Percentiles rank a stretch among this genome's conserved stretches.
Evolutionary conservation across 2,329 filamentous ascomycete genomes (phyloP).

Genomic region (Fusarium paranaense): DNA sequence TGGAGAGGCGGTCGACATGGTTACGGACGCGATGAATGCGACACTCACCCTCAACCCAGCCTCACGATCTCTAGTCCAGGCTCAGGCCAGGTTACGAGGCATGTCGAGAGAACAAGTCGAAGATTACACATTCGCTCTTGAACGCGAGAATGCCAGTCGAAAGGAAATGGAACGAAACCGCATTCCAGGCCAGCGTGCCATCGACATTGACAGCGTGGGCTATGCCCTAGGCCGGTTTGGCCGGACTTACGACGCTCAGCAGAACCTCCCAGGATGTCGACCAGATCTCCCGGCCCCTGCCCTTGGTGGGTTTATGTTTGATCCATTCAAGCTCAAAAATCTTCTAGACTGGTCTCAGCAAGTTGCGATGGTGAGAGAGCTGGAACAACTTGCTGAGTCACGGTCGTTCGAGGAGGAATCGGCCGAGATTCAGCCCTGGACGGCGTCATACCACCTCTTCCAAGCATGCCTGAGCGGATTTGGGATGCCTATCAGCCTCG

Average conservation of each 20-base stretch:
- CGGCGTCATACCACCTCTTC: slow-evolving; percentile 1
- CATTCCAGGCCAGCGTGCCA: neutral
- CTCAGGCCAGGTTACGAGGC: slow-evolving; percentile 3
- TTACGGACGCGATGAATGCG: neutral
- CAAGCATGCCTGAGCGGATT: slow-evolving; percentile 6
- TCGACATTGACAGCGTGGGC: neutral
- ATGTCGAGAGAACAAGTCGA: slow-evolving; percentile 3
- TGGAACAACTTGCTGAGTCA: neutral
- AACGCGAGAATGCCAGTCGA: neutral
- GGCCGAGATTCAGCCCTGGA: slow-evolving; percentile 6
- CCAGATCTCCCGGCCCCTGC: neutral
- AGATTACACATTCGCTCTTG: neutral
- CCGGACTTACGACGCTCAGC: neutral
- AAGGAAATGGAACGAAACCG: neutral
- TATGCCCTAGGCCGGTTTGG: neutral
- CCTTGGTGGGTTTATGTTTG: neutral
- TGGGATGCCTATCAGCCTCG: neutral
- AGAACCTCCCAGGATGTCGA: slow-evolving; percentile 8
- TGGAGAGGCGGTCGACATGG: neutral
- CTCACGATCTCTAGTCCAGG: neutral
- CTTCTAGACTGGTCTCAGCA: slow-evolving; percentile 6
- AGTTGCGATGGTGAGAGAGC: neutral
- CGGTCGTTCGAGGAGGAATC: neutral
- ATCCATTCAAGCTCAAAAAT: neutral
- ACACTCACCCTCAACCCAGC: neutral